Evolutionary conservation across 2,329 filamentous ascomycete genomes (phyloP).

Genomic region (Falciphora oryzae): DNA sequence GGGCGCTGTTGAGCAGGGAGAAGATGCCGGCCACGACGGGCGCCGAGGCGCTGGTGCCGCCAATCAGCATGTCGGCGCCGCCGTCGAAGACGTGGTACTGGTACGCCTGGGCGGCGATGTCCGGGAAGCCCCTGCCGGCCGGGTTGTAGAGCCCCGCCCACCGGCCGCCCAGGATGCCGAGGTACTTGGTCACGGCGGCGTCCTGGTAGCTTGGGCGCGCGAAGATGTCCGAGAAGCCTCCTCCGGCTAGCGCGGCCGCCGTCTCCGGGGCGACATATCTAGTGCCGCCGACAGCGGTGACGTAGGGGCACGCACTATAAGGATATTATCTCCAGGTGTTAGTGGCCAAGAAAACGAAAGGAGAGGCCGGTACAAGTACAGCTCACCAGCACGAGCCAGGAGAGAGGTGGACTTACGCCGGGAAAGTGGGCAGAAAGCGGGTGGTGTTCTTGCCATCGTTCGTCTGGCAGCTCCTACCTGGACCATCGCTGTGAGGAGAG

Average conservation of each 20-base stretch:
- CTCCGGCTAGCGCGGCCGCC: constrained; percentile 38
- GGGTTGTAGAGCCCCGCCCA: constrained; percentile 40
- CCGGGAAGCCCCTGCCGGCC: constrained; percentile 42
- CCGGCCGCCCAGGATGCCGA: constrained; percentile 17
- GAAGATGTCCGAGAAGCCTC: constrained; percentile 49
- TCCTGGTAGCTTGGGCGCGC: constrained; percentile 39
- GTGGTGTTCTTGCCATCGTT: constrained; percentile 54
- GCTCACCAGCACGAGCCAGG: neutral
- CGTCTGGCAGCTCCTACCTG: constrained; percentile 45
- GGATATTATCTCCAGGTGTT: neutral
- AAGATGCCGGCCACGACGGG: constrained; percentile 49
- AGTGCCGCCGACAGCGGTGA: constrained; percentile 60
- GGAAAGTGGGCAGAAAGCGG: constrained; percentile 56
- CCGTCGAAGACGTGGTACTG: constrained; percentile 40
- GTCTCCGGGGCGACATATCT: constrained; percentile 29
- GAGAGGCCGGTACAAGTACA: too few relatives aligned
- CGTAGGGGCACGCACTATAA: constrained; percentile 52
- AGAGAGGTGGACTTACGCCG: constrained; percentile 29
- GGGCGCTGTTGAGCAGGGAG: constrained; percentile 47
- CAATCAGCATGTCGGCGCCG: constrained; percentile 23
- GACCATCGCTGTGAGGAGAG: constrained; percentile 26
- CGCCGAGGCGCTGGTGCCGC: constrained; percentile 45
- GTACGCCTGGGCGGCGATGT: constrained; percentile 49
- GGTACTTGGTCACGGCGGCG: constrained; percentile 33
- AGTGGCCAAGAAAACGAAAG: neutral